A percentile compares a stretch with the other conserved stretches of the same genome.
These are phyloP conservation scores for Mucuna pruriens DNA, from an alignment of 306 rosid genomes.

Conservation along the genomic window DNA sequence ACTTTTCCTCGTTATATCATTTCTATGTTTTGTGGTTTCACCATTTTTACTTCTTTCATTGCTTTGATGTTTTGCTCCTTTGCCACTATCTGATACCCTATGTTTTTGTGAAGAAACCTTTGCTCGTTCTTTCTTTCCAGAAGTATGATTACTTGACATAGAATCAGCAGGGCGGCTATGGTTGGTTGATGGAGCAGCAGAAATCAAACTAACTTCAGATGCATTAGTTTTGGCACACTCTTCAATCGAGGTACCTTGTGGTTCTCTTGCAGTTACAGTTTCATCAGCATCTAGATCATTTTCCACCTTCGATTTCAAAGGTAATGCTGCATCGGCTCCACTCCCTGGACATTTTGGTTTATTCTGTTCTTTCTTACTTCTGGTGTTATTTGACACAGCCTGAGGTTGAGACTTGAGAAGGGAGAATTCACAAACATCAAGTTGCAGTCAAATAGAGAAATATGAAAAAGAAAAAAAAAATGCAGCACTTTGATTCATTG, in stretches of 20 bases:
- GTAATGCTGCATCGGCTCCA: slow-evolving; percentile 33
- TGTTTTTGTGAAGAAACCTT: slow-evolving; percentile 41
- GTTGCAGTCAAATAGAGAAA: background rate
- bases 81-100: slow-evolving; percentile 33
- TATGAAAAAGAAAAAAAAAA: background rate
- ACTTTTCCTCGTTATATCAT: slow-evolving; percentile 39
- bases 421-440: slow-evolving; percentile 12
- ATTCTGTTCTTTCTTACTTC: slow-evolving; percentile 38
- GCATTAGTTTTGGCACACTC: slow-evolving; percentile 22
- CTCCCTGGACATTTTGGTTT: slow-evolving; percentile 45
- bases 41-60: slow-evolving; percentile 41
- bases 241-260: slow-evolving; percentile 21
- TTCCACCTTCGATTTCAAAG: slow-evolving; percentile 44
- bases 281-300: slow-evolving; percentile 35
- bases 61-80: slow-evolving; percentile 40
- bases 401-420: slow-evolving; percentile 18
- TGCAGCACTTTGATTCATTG: background rate
- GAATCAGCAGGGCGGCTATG: slow-evolving; percentile 17
- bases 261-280: slow-evolving; percentile 24
- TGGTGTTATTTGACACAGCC: slow-evolving; percentile 42
- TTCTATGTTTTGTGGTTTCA: slow-evolving; percentile 40
- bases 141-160: slow-evolving; percentile 7
- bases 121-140: slow-evolving; percentile 45
- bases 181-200: slow-evolving; percentile 39
- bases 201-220: slow-evolving; percentile 32